phyloP scores from a whole-genome alignment of 192 early-diverging fungal species.

The Dissophora ornata region DNA sequence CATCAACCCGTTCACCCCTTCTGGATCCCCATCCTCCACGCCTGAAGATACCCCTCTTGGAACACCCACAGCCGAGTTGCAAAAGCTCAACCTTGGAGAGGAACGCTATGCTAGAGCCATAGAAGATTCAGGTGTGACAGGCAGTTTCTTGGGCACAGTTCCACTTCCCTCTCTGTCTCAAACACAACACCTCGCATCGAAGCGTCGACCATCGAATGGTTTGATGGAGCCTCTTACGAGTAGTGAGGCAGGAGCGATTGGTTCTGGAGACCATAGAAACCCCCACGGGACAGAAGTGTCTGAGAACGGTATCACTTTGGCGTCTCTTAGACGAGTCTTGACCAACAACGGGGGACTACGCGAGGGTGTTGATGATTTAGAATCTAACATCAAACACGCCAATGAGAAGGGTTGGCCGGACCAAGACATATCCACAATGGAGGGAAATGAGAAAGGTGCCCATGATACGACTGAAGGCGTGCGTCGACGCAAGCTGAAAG shows the following conservation, averaged over 20 bases:
- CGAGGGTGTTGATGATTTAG: neutral
- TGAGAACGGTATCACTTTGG: neutral
- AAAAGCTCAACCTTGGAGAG: slow-evolving; percentile 34
- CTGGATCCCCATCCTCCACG: slow-evolving; percentile 11
- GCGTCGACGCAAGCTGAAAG: slow-evolving; percentile 32
- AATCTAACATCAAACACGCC: slow-evolving; percentile 6
- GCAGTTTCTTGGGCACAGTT: slow-evolving; percentile 38
- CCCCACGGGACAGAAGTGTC: too few species aligned
- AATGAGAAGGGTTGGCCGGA: too few species aligned
- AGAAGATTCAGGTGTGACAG: slow-evolving; percentile 16
- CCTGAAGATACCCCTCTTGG: slow-evolving; percentile 25
- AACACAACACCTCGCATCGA: neutral
- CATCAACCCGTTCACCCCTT: slow-evolving; percentile 16
- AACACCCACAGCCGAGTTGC: slow-evolving; percentile 21
- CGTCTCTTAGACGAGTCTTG: slow-evolving; percentile 27
- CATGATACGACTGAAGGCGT: slow-evolving; percentile 1
- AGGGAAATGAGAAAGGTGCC: too few species aligned
- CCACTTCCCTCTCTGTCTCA: slow-evolving; percentile 30
- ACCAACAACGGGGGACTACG: neutral
- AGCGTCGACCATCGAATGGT: slow-evolving; percentile 11
- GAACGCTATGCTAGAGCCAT: slow-evolving; percentile 45
- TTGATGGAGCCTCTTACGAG: neutral
- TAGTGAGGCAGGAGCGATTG: neutral
- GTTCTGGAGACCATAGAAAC: too few species aligned
- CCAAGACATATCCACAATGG: too few species aligned